Evolutionary conservation across 2,329 filamentous ascomycete species (phyloP).

Genomic region (Malbranchea zuffiana): DNA sequence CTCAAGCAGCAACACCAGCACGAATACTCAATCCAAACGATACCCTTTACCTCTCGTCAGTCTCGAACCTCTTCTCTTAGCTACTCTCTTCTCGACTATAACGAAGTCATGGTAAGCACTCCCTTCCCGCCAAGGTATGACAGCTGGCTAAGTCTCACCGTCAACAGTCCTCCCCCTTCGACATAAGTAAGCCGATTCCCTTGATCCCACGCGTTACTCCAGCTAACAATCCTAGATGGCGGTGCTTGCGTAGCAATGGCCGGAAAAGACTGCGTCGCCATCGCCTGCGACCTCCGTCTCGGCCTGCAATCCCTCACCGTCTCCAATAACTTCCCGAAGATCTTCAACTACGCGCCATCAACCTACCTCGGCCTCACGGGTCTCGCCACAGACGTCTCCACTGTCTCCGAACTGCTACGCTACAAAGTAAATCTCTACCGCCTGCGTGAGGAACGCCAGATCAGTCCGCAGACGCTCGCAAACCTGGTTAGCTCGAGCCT

Average conservation of each 20-base stretch:
- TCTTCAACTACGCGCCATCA: constrained; percentile 86
- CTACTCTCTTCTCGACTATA: background rate
- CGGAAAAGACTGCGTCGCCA: constrained; percentile 98
- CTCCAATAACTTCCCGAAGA: constrained; percentile 98
- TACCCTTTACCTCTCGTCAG: background rate
- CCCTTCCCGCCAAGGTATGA: background rate
- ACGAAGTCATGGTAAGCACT: constrained; percentile 5
- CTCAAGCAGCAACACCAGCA: constrained; percentile 4
- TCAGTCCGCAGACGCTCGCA: constrained; percentile 87
- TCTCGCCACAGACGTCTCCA: constrained; percentile 88
- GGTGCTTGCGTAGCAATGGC: constrained; percentile 98
- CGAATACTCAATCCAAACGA: background rate
- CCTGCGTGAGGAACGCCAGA: constrained; percentile 92
- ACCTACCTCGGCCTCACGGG: constrained; percentile 93
- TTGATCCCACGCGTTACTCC: constrained; percentile 2
- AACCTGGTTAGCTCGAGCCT: constrained; percentile 85
- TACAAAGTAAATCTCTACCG: constrained; percentile 99
- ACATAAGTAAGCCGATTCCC: constrained; percentile 62
- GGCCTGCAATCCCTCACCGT: constrained; percentile 93
- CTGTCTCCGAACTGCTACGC: constrained; percentile 92
- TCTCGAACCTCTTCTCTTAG: no score
- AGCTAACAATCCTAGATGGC: constrained; percentile 48
- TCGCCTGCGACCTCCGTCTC: constrained; percentile 96
- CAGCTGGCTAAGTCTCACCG: constrained; percentile 5
- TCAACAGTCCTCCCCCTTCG: constrained; percentile 72